Conservation (phyloP, 768 basidiomycete genomes). For the Filobasidium floriforme region DNA sequence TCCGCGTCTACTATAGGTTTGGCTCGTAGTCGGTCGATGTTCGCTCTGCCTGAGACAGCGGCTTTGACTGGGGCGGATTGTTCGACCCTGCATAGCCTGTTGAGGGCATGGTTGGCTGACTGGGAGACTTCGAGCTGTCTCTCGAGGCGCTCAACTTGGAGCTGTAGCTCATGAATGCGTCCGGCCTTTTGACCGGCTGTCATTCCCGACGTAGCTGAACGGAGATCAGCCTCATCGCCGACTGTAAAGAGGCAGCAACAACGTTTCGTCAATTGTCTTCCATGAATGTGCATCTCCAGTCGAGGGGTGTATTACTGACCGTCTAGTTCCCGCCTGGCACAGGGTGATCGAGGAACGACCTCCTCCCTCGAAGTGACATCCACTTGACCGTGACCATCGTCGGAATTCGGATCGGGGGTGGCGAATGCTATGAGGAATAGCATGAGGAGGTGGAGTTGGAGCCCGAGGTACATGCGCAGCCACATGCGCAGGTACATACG, state of each 20-base stretch:
- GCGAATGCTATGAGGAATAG: neutral
- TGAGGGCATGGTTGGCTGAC: neutral
- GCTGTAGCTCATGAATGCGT: neutral
- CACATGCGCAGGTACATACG: too few relatives aligned
- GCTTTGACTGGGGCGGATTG: neutral
- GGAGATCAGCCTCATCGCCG: neutral
- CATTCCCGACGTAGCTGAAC: neutral
- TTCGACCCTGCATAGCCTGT: neutral
- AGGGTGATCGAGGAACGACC: neutral
- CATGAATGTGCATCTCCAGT: neutral
- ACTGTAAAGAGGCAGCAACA: neutral
- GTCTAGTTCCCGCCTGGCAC: neutral
- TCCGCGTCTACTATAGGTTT: neutral
- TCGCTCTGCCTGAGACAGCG: neutral
- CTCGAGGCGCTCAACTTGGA: neutral
- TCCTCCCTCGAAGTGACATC: neutral
- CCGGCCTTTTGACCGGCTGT: neutral
- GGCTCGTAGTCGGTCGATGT: neutral
- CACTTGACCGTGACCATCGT: neutral
- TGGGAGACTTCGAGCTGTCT: neutral
- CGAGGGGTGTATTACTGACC: neutral
- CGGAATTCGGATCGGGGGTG: neutral
- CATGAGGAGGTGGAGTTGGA: neutral
- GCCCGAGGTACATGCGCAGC: neutral
- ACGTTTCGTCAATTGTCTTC: neutral